Percentiles rank a stretch among this genome's conserved stretches.
Evolutionary conservation across 129 eudicot species (phyloP).

Genomic region (Saussurea involucrata): DNA sequence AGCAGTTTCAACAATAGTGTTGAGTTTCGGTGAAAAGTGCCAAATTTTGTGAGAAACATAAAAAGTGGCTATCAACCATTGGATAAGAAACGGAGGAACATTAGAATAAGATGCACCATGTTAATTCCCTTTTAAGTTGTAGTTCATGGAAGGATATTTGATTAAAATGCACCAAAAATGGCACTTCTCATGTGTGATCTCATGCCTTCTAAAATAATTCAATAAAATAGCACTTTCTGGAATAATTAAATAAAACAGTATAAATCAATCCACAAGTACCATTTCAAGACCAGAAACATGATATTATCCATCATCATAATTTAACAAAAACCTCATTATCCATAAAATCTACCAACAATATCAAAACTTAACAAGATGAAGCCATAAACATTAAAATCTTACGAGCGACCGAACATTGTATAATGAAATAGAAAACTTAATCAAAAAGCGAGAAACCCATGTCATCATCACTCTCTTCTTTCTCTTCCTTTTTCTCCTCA

Average conservation of each 20-base stretch:
- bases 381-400: neutral
- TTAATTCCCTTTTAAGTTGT: too few species aligned
- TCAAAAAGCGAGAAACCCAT: conserved; percentile 82
- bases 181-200: too few species aligned
- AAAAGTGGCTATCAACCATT: too few species aligned
- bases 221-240: too few species aligned
- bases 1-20: too few species aligned
- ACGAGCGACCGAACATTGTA: neutral
- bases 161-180: too few species aligned
- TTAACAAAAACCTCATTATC: neutral
- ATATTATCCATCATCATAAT: conserved; percentile 4
- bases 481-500: conserved; percentile 80
- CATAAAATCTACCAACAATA: conserved; percentile 15
- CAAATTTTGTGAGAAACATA: too few species aligned
- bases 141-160: too few species aligned
- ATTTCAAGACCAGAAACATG: neutral
- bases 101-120: too few species aligned
- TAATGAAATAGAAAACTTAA: conserved; percentile 21
- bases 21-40: too few species aligned
- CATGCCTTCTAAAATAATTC: too few species aligned
- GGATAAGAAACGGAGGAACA: too few species aligned
- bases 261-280: neutral
- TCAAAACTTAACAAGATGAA: conserved; percentile 22
- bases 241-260: neutral
- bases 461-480: conserved; percentile 68